Conservation (phyloP, 1,284 basidiomycete genomes). For the Volvariella surrecta region DNA sequence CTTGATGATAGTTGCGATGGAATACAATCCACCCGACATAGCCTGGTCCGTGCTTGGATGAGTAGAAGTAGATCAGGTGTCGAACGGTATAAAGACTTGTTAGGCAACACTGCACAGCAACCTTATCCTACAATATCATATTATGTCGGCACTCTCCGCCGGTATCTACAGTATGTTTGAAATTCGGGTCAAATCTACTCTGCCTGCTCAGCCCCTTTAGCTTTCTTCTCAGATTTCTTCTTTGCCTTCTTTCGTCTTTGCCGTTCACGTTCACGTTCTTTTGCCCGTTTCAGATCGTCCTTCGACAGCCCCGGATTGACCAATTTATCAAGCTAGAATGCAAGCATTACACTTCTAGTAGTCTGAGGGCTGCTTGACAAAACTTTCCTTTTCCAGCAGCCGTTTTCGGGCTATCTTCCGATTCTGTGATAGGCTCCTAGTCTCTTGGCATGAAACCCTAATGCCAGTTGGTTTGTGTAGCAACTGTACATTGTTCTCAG, state of each 20-base stretch:
- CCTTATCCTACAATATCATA: not conserved
- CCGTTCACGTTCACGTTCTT: slow-evolving; percentile 63
- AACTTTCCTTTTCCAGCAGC: slow-evolving; percentile 61
- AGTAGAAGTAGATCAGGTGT: not conserved
- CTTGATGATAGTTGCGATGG: slow-evolving; percentile 74
- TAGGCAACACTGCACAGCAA: no score
- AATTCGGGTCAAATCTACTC: not conserved
- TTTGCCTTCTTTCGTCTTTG: slow-evolving; percentile 61
- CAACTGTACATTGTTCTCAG: slow-evolving; percentile 75
- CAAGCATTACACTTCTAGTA: slow-evolving; percentile 9
- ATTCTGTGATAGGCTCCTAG: slow-evolving; percentile 65
- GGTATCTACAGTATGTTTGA: not conserved
- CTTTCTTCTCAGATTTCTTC: slow-evolving; percentile 41
- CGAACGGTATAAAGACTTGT: no score
- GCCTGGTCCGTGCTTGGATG: slow-evolving; percentile 11
- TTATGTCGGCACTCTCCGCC: slow-evolving; percentile 10
- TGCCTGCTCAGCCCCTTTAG: slow-evolving; percentile 6
- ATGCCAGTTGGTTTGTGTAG: slow-evolving; percentile 73
- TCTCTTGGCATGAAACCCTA: slow-evolving; percentile 72
- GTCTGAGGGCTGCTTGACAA: slow-evolving; percentile 5
- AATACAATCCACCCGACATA: slow-evolving; percentile 47
- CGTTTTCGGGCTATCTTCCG: slow-evolving; percentile 59
- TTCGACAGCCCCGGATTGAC: slow-evolving; percentile 72
- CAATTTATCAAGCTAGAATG: slow-evolving; percentile 53
- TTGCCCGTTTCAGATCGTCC: slow-evolving; percentile 54